These are phyloP conservation scores for Sungouiozyma intestinalis DNA, from an alignment of 805 yeast species.

Conservation along the genomic window DNA sequence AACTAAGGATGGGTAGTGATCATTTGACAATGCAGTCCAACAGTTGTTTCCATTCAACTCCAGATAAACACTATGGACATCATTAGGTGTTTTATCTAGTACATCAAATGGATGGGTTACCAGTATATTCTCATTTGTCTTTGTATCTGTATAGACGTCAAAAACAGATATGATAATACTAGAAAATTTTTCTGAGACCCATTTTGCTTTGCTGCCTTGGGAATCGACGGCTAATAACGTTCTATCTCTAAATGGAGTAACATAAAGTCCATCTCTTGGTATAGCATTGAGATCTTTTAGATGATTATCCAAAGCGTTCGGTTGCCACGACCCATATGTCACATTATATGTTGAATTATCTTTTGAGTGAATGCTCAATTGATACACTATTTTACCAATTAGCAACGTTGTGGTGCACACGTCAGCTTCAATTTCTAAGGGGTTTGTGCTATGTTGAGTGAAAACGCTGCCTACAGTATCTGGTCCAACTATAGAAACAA, in stretches of 20 bases:
- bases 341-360: constrained; percentile 73
- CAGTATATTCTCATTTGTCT: constrained; percentile 34
- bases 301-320: constrained; percentile 65
- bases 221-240: constrained; percentile 68
- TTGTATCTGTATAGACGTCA: constrained; percentile 44
- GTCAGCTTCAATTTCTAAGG: constrained; percentile 4
- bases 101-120: constrained; percentile 58
- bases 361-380: constrained; percentile 65
- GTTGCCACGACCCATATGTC: constrained; percentile 83
- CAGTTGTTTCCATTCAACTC: constrained; percentile 52
- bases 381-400: constrained; percentile 65
- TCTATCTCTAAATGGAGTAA: constrained; percentile 77
- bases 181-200: constrained; percentile 64
- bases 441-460: background rate
- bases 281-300: constrained; percentile 39
- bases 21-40: constrained; percentile 82
- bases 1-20: constrained; percentile 70
- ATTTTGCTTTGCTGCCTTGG: constrained; percentile 57
- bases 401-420: constrained; percentile 27
- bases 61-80: constrained; percentile 47
- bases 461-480: constrained; percentile 5
- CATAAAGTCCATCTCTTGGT: constrained; percentile 63
- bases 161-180: constrained; percentile 67
- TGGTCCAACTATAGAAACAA: constrained; percentile 57
- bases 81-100: constrained; percentile 10